Conservation (phyloP, 2,329 filamentous ascomycete species). For the Colletotrichum sublineola region DNA sequence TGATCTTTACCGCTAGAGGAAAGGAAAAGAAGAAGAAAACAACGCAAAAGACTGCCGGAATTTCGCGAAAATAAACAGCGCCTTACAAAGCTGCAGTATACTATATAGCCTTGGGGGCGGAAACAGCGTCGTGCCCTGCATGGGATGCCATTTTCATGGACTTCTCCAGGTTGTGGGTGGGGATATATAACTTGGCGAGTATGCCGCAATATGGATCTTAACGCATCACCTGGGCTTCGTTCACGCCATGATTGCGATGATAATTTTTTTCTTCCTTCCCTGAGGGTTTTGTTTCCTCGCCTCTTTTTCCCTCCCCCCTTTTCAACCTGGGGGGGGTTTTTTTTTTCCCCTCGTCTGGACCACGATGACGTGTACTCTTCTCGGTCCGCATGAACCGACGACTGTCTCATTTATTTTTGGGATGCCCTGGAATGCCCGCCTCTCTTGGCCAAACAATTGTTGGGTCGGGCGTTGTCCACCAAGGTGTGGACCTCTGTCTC, state of each 20-base stretch:
- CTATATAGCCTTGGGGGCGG: conserved; percentile 27
- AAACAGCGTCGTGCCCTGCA: conserved; percentile 26
- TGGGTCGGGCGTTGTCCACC: not conserved
- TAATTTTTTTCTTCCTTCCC: not conserved
- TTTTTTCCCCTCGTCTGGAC: not conserved
- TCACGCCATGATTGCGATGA: not conserved
- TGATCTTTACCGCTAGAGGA: not conserved
- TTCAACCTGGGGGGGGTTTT: not conserved
- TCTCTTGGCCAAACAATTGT: not conserved
- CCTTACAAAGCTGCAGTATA: not conserved
- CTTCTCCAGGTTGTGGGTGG: not conserved
- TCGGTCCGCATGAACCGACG: not conserved
- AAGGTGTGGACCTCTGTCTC: not conserved
- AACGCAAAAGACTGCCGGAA: not conserved
- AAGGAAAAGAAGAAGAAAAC: not conserved
- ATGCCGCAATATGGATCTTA: not conserved
- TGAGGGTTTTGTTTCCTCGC: not conserved
- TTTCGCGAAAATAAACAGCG: conserved; percentile 20
- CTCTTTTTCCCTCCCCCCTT: not conserved
- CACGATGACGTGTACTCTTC: not conserved
- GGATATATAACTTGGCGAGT: not conserved
- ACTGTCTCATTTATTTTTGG: not conserved
- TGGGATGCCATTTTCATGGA: conserved; percentile 6
- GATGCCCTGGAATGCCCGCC: not conserved
- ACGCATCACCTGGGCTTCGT: not conserved